Evolutionary conservation across 2,329 filamentous ascomycete genomes (phyloP), one percentile per base, ranked within the genome.

Genomic region (Sarocladium oryzae): DNA sequence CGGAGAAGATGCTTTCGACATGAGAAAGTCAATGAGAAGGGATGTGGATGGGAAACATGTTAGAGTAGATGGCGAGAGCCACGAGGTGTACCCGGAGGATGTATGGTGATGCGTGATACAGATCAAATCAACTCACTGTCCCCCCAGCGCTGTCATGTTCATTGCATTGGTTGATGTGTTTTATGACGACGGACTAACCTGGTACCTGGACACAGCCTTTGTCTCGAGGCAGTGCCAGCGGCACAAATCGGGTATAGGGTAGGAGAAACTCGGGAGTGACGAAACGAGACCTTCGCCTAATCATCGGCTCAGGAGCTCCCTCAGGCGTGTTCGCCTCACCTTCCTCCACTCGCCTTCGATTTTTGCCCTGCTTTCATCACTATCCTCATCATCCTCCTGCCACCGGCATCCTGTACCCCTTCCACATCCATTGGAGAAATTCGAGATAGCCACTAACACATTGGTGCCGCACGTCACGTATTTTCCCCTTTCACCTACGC

Each of bases 1-100:
- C 15, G 80, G 82, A 49, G 90, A 95, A 68, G 92, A 97, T 72
- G 93, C 92, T 16, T 93, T 89, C 66, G 93, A 99, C 71, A 99
- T 99, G 93, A 82, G 93, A 57, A 97, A 96, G 67, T 82, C 89
- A 33, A 82, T 92, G 72, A 87, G 81, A 68, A 80, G 91, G 62
- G 93, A 99, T 70, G 81, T 78, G 66, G 79, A 85, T 52, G 71
- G 78, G 53, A 79, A 88, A 66, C 89, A 95, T 68, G 78, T 95
- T 45, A 80, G 93, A 57, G 80, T 85, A 51, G 82, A 92, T 59
- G 93, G 93, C 16, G 87, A 93, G 72, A 76, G 82, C 53, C 83
- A 88, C 64, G 77, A 80, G 59, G 90, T 99, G 23, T 74, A 79
- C 46, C 89, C 91, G 2, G 83, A 88, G 54, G 89, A 96, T 70